Evolutionary conservation across 2,329 filamentous ascomycete species (phyloP), one percentile per base, ranked within the genome.

Genomic region (Aureobasidium sp.): DNA sequence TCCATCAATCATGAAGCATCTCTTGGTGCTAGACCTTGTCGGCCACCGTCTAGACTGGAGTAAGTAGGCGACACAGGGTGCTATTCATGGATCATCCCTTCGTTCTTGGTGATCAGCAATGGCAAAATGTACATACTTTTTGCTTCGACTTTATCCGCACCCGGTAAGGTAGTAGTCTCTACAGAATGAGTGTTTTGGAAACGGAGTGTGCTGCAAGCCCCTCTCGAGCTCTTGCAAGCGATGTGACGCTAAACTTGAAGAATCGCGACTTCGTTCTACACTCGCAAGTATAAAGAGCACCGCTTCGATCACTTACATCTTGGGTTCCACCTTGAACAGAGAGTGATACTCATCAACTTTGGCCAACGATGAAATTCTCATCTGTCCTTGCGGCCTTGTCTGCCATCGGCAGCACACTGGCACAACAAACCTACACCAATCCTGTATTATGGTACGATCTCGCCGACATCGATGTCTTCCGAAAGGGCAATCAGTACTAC

Each of bases 371-470:
- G 54, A 58, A 15, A 15, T 39, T 39, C 32, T 48, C 54, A 36
- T 48, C 54, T 48, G 39, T 58, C 11, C n/a, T 57, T 25, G 21
- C 54, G 8, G 54, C 54, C 30, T 32, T 58, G 42, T 48, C 54
- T 30, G 52, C 52, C 5, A 13, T 58, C 13, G 42, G n/a, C 37
- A 58, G 45, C 37, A 37, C 30, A 7, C 49, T 37, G 37, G 48
- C 30, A 27, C 30, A 25, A 13, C 53, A 58, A n/a, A 66, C 61
- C 10, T 79, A 80, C 66, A 72, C 69, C 16, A 83, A 84, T 65
- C 82, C 81, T 0, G 73, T 83, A n/a, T 69, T 84, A 2, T 85
- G 78, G 73, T 74, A 81, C 59, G 82, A 84, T 65, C 75, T 82
- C 39, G 77, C 82, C 0, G 82, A 85, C 64, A 74, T 80, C 21